Conservation (phyloP, 345 rosid genomes). For the Schrenkiella parvula region DNA sequence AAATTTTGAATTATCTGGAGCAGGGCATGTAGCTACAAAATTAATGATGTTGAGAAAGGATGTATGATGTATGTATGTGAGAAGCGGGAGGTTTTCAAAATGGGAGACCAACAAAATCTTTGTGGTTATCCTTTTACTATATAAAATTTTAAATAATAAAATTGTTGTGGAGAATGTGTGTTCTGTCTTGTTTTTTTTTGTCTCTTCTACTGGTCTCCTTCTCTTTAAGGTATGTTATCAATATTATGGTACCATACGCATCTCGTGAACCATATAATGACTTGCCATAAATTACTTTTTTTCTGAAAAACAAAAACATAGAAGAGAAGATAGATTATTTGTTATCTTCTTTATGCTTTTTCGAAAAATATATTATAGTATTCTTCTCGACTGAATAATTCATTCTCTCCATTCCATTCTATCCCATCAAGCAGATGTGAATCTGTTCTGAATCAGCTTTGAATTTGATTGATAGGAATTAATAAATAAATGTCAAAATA, state of each 20-base stretch:
- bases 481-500: not conserved
- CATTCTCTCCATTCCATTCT: not conserved
- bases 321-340: conserved; percentile 7
- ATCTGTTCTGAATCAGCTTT: conserved; percentile 16
- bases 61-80: not conserved
- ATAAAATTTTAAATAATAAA: not conserved
- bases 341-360: conserved; percentile 20
- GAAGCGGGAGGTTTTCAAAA: conserved; percentile 22
- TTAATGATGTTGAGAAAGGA: not conserved
- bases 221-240: conserved; percentile 24
- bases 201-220: conserved; percentile 33
- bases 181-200: conserved; percentile 26
- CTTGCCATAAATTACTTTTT: conserved; percentile 9
- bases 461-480: not conserved
- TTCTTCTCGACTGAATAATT: conserved; percentile 3
- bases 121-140: conserved; percentile 11
- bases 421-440: conserved; percentile 16
- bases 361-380: not conserved
- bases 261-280: conserved; percentile 41
- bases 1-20: not conserved
- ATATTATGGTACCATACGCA: conserved; percentile 33
- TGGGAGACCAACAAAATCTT: conserved; percentile 33
- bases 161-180: conserved; percentile 25
- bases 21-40: conserved; percentile 13
- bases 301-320: conserved; percentile 6